A percentile compares a stretch with the other conserved stretches of the same genome.
phyloP scores from a whole-genome alignment of 352 stramenopile genomes.

The Peronosclerospora sorghi region DNA sequence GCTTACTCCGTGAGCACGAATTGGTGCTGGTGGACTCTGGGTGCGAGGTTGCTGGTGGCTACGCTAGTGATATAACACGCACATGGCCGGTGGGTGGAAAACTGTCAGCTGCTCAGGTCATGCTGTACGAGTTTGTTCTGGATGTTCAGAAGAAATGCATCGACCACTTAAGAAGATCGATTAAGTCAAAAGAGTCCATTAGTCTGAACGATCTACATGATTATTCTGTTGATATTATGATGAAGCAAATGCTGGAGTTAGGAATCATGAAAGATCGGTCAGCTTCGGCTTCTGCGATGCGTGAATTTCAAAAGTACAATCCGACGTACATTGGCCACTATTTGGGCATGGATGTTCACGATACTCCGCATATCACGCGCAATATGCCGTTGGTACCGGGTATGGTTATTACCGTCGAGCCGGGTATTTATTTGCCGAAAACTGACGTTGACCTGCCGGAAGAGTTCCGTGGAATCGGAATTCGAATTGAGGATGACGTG shows the following conservation, averaged over 20 bases:
- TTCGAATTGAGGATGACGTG: slow-evolving; percentile 81
- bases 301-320: slow-evolving; percentile 75
- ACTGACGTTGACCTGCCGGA: slow-evolving; percentile 47
- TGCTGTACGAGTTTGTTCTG: slow-evolving; percentile 69
- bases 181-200: slow-evolving; percentile 37
- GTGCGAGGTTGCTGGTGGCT: slow-evolving; percentile 68
- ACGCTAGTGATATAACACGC: slow-evolving; percentile 75
- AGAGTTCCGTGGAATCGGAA: slow-evolving; percentile 74
- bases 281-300: slow-evolving; percentile 24
- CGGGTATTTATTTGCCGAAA: slow-evolving; percentile 75
- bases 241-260: slow-evolving; percentile 46
- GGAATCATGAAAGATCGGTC: slow-evolving; percentile 35
- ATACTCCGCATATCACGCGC: slow-evolving; percentile 63
- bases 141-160: slow-evolving; percentile 71
- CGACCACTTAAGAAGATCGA: slow-evolving; percentile 31
- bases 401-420: slow-evolving; percentile 80
- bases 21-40: slow-evolving; percentile 79
- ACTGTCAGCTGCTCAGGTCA: slow-evolving; percentile 34
- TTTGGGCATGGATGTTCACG: slow-evolving; percentile 75
- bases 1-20: slow-evolving; percentile 42
- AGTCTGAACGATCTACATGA: slow-evolving; percentile 66
- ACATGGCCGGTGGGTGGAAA: slow-evolving; percentile 55
- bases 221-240: slow-evolving; percentile 65
- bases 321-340: slow-evolving; percentile 82
- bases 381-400: slow-evolving; percentile 42